phyloP scores from a whole-genome alignment of 257 asterid genomes.

The Salvia rosmarinus region DNA sequence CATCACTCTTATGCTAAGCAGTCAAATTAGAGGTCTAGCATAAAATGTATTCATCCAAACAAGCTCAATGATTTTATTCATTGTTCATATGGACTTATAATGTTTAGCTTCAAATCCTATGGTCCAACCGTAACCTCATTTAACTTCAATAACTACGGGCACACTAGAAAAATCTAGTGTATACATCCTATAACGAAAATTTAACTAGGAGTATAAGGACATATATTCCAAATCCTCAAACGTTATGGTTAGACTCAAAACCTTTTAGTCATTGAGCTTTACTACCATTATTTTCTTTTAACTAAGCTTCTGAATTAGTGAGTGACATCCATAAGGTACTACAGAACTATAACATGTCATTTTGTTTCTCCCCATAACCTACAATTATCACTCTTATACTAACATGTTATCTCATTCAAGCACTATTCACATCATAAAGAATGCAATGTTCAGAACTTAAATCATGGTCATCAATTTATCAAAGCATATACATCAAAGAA shows the following conservation, averaged over 20 bases:
- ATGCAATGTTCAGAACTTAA: not conserved
- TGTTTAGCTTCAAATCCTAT: not conserved
- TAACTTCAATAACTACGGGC: not conserved
- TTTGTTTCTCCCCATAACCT: not conserved
- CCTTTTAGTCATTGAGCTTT: not conserved
- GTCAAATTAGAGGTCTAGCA: not conserved
- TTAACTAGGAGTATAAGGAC: not conserved
- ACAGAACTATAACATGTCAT: not conserved
- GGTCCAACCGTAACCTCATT: not conserved
- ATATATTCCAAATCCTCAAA: not conserved
- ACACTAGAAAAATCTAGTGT: not conserved
- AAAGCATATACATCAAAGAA: not conserved
- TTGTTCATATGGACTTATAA: not conserved
- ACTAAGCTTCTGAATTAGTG: not conserved
- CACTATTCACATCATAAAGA: not conserved
- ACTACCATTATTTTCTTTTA: not conserved
- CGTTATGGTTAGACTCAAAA: not conserved
- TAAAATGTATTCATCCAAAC: not conserved
- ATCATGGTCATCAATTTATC: not conserved
- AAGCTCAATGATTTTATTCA: not conserved
- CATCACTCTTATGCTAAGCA: too few species aligned
- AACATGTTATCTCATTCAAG: constrained; percentile 9
- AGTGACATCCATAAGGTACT: not conserved
- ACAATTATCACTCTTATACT: not conserved
- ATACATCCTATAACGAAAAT: too few species aligned